A percentile compares a stretch with the other conserved stretches of the same genome.
These are phyloP conservation scores for Teratosphaeria gauchensis DNA, from an alignment of 2,329 filamentous ascomycete species.

Conservation along the genomic window DNA sequence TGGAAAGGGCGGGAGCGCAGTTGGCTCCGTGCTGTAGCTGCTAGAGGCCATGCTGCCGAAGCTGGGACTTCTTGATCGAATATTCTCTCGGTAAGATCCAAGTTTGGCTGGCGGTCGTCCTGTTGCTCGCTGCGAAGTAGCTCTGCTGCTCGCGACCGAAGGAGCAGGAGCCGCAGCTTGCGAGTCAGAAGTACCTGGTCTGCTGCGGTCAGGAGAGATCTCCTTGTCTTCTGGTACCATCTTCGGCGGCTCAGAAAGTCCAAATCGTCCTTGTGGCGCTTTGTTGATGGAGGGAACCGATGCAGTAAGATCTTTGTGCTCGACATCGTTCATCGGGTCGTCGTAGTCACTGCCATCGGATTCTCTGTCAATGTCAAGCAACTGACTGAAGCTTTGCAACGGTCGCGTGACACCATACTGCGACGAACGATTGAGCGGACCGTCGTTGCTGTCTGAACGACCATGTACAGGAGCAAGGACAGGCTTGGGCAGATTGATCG, in stretches of 20 bases:
- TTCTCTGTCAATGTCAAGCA: conserved; percentile 18
- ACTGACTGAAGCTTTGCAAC: conserved; percentile 9
- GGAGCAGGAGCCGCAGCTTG: conserved; percentile 24
- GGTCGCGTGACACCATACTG: conserved; percentile 25
- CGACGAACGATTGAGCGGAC: conserved; percentile 24
- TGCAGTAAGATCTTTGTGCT: conserved; percentile 18
- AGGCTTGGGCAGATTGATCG: conserved; percentile 23
- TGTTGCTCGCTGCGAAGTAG: conserved; percentile 13
- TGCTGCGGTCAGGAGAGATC: conserved; percentile 22
- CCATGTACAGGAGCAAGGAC: conserved; percentile 19
- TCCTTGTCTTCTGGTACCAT: conserved; percentile 26
- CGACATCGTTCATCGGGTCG: conserved; percentile 13
- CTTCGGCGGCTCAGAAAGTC: conserved; percentile 23
- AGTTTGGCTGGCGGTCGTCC: conserved; percentile 14
- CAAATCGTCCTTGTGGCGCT: conserved; percentile 20
- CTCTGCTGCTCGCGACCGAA: conserved; percentile 22
- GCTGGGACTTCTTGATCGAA: conserved; percentile 55
- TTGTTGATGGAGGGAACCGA: conserved; percentile 15
- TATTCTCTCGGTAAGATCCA: conserved; percentile 11
- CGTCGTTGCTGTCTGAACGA: conserved; percentile 12
- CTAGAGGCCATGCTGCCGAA: conserved; percentile 42
- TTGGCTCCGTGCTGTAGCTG: conserved; percentile 24
- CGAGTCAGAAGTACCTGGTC: conserved; percentile 22
- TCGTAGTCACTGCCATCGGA: conserved; percentile 21
- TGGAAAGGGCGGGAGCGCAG: conserved; percentile 64